phyloP scores from a whole-genome alignment of 371 early-diverging fungal species.

The Apophysomyces trapeziformis region DNA sequence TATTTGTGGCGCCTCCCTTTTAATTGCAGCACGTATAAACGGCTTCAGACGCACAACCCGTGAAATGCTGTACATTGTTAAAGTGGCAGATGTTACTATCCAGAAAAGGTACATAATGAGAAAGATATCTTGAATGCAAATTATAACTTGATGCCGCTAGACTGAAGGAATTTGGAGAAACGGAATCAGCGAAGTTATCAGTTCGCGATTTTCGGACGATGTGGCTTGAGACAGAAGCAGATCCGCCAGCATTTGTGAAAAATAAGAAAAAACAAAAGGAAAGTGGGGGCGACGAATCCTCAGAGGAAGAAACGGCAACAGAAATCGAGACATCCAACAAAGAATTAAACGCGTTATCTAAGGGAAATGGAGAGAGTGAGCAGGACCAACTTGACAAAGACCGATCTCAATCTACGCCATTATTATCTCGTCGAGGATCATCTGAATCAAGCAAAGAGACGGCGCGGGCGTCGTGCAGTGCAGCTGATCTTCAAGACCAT shows the following conservation, averaged over 20 bases:
- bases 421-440: background rate
- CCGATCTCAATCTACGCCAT: background rate
- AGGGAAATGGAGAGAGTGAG: constrained; percentile 14
- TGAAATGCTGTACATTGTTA: constrained; percentile 94
- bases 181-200: constrained; percentile 87
- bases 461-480: constrained; percentile 1
- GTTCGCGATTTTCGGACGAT: constrained; percentile 88
- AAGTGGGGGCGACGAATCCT: constrained; percentile 13
- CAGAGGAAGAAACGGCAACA: constrained; percentile 14
- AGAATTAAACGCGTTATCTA: no score
- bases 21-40: constrained; percentile 96
- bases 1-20: constrained; percentile 96
- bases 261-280: constrained; percentile 45
- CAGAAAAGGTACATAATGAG: constrained; percentile 63
- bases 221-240: constrained; percentile 87
- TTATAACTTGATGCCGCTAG: constrained; percentile 36
- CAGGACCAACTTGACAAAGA: constrained; percentile 3
- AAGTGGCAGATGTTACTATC: constrained; percentile 93
- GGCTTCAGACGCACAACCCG: constrained; percentile 84
- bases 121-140: constrained; percentile 3
- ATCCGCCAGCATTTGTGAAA: constrained; percentile 89
- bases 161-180: constrained; percentile 88
- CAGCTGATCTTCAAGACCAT: background rate
- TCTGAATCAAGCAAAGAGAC: constrained; percentile 25
- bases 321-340: background rate